phyloP scores from a whole-genome alignment of 768 basidiomycete genomes.

The Clitopilus hobsonii region DNA sequence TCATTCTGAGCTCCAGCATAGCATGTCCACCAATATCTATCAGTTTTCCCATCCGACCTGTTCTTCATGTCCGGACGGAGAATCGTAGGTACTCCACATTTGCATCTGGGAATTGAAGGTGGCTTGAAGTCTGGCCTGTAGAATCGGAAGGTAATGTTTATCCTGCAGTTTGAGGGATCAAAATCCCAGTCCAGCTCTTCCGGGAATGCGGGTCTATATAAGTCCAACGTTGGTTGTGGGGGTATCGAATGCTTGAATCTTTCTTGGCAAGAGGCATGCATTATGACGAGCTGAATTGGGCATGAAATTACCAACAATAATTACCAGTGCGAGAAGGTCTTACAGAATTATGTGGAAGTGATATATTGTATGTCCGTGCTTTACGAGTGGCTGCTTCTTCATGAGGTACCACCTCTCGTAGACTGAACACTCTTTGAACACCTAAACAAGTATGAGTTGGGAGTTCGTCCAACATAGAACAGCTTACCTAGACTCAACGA shows the following conservation, averaged over 20 bases:
- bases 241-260: slow-evolving; percentile 77
- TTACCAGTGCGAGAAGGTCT: slow-evolving; percentile 13
- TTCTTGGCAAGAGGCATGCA: slow-evolving; percentile 85
- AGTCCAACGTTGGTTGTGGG: slow-evolving; percentile 63
- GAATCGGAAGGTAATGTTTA: slow-evolving; percentile 86
- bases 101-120: slow-evolving; percentile 61
- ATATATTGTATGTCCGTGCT: slow-evolving; percentile 73
- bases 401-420: slow-evolving; percentile 72
- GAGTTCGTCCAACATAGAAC: too few species aligned
- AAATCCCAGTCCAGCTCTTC: slow-evolving; percentile 19
- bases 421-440: slow-evolving; percentile 63
- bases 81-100: slow-evolving; percentile 67
- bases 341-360: slow-evolving; percentile 77
- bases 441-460: slow-evolving; percentile 35
- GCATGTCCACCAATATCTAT: slow-evolving; percentile 79
- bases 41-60: slow-evolving; percentile 44
- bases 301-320: background rate
- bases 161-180: slow-evolving; percentile 61
- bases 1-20: slow-evolving; percentile 80
- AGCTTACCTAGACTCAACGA: slow-evolving; percentile 79
- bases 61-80: slow-evolving; percentile 80
- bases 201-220: slow-evolving; percentile 61
- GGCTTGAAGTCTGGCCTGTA: slow-evolving; percentile 80
- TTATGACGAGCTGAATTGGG: slow-evolving; percentile 63
- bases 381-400: slow-evolving; percentile 51